Evolutionary conservation across 352 stramenopile genomes (phyloP), one percentile per base, ranked within the genome.

Genomic region (Aphanomyces euteiches): DNA sequence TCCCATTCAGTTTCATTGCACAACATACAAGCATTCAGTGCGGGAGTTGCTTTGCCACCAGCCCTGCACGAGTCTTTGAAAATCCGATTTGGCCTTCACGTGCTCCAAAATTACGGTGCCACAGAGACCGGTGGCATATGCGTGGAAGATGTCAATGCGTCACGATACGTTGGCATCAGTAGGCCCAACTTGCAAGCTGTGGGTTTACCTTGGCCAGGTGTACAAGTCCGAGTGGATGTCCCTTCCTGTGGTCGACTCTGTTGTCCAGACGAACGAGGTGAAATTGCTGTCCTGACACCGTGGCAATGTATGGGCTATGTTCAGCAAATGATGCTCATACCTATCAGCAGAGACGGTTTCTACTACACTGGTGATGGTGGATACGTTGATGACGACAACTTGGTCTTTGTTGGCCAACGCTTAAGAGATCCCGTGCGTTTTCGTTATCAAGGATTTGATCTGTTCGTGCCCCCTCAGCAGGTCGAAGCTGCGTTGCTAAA

Each of bases 81-180:
- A 5, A 67, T 79, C 40, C 70, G 87, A 15, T 93, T 80, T 56
- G 85, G 85, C n/a, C 71, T 94, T 21, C 54, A 66, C 15, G 40
- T 96, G 57, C 87, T 93, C 77, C 88, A 96, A 59, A 96, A 94
- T 74, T 96, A 96, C 60, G 88, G 88, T 0, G 90, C 88, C 38
- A 96, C 85, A 28, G 88, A 96, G 69, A 92, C 82, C 53, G 88
- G 85, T 13, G 76, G 89, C 65, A 96, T 94, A 56, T 83, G 86
- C 84, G 66, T 75, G 47, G 34, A 61, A 3, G 28, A 28, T 28
- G 28, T 28, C 28, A 28, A 28, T 28, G 28, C 2, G 2, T 28
- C 28, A 28, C 28, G 28, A 28, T 28, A 2, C 28, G 28, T 2
- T 28, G 28, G 28, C 28, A 28, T 28, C 28, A 28, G 28, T 28